These are phyloP conservation scores for Fusarium sp. DNA, from an alignment of 2,329 filamentous ascomycete species.

Conservation along the genomic window DNA sequence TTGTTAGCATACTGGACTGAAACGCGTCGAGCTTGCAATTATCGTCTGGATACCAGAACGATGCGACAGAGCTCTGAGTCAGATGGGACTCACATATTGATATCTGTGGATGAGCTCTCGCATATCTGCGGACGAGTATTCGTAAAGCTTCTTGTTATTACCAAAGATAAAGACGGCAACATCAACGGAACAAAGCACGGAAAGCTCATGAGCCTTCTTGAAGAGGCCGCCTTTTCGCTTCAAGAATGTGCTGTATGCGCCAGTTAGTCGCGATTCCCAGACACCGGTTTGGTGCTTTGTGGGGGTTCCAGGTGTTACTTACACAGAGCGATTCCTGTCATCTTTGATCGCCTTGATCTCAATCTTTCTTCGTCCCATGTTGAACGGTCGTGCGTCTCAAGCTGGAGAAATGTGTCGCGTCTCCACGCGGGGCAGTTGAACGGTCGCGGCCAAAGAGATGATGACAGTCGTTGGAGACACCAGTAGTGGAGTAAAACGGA, in stretches of 20 bases:
- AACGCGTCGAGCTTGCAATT: conserved; percentile 3
- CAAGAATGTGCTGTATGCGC: conserved; percentile 82
- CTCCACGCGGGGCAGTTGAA: conserved; percentile 40
- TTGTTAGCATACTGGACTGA: conserved; percentile 14
- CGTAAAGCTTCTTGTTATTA: conserved; percentile 98
- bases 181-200: conserved; percentile 97
- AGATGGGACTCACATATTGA: conserved; percentile 79
- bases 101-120: conserved; percentile 89
- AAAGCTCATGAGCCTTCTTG: conserved; percentile 99
- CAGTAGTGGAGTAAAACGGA: conserved; percentile 19
- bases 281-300: background rate
- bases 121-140: conserved; percentile 96
- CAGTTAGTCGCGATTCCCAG: conserved; percentile 38
- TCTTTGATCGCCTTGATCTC: conserved; percentile 99
- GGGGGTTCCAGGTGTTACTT: conserved; percentile 60
- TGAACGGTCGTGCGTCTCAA: conserved; percentile 39
- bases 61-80: conserved; percentile 17
- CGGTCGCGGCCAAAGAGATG: conserved; percentile 30
- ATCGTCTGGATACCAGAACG: background rate
- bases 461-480: conserved; percentile 24
- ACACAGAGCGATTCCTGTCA: conserved; percentile 98
- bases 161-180: conserved; percentile 99
- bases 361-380: conserved; percentile 98
- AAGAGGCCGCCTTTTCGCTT: conserved; percentile 99
- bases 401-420: conserved; percentile 38